Evolutionary conservation across 2,329 filamentous ascomycete genomes (phyloP), one percentile per base, ranked within the genome.

Genomic region (Cercospora beticola): DNA sequence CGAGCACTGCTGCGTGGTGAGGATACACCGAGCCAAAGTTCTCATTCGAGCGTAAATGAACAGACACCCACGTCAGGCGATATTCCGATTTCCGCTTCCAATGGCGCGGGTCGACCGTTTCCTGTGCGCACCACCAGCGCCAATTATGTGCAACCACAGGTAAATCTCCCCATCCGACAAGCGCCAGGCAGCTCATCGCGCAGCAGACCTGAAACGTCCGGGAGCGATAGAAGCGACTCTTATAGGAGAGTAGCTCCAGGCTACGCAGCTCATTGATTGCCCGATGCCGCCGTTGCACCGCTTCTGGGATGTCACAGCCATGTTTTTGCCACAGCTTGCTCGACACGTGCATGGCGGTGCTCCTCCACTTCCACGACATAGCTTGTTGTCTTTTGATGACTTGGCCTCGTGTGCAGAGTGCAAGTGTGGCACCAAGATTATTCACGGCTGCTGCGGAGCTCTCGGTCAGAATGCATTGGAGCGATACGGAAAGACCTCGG

Each of bases 1-100:
- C 89, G 92, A 77, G 90, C 92, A 10, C 86, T 94, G 36, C 86
- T 93, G 59, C 88, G 90, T 68, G 83, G 76, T 36, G 76, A 78
- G 23, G 75, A 78, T 18, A 75, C 71, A 26, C 73, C 75, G 23
- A 70, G 68, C 49, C 69, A 71, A n/a, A 70, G 66, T 54, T 66
- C 67, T 18, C 66, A 64, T 60, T 68, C 72, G 63, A 66, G 66
- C 68, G 33, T 64, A 23, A 65, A 71, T 33, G 71, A 74, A 30
- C 71, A 72, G 2, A 77, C 76, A 52, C 76, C 77, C 18, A 76
- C 74, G 7, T 66, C 68, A 14, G 75, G 76, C 21, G 76, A 78
- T 18, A 77, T 78, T 9, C 74, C 75, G 9, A 76, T 77, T 66
- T 74, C 73, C n/a, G 70, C 72, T 31, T 68, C 70, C 12, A 73